Conservation (phyloP, 768 basidiomycete genomes). For the Psilocybe azurescens region DNA sequence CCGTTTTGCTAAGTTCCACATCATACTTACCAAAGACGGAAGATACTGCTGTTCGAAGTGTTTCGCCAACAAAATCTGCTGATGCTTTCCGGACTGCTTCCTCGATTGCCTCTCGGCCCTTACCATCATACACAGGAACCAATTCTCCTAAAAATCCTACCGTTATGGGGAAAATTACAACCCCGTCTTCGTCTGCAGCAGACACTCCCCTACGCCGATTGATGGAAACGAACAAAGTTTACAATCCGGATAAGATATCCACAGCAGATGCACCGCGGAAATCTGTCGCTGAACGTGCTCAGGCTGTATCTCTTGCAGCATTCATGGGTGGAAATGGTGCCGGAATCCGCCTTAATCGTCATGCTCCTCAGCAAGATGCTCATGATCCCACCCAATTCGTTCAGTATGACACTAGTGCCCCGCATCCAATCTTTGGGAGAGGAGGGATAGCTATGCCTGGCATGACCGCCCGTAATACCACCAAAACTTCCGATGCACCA, state of each 20-base stretch:
- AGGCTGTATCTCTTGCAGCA: slow-evolving; percentile 74
- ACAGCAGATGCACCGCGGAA: slow-evolving; percentile 20
- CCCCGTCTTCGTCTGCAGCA: neutral
- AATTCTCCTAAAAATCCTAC: neutral
- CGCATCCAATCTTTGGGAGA: slow-evolving; percentile 80
- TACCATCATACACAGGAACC: slow-evolving; percentile 22
- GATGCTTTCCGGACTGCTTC: slow-evolving; percentile 11
- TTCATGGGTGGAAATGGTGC: slow-evolving; percentile 83
- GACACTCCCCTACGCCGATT: slow-evolving; percentile 26
- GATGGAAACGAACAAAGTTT: slow-evolving; percentile 30
- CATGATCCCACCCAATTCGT: slow-evolving; percentile 71
- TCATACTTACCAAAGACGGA: slow-evolving; percentile 16
- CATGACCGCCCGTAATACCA: slow-evolving; percentile 43
- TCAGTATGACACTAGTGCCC: slow-evolving; percentile 56
- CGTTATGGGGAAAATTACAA: slow-evolving; percentile 5
- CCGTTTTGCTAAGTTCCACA: neutral
- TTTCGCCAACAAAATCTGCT: slow-evolving; percentile 11
- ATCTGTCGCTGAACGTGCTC: slow-evolving; percentile 35
- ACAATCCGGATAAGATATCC: slow-evolving; percentile 26
- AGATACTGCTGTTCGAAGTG: neutral
- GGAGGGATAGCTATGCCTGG: slow-evolving; percentile 82
- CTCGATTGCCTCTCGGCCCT: slow-evolving; percentile 14
- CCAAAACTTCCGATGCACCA: slow-evolving; percentile 13
- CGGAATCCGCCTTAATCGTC: slow-evolving; percentile 75
- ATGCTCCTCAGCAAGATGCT: slow-evolving; percentile 73